Evolutionary conservation across 306 rosid species (phyloP).

Genomic region (Cicer chorassanicum): DNA sequence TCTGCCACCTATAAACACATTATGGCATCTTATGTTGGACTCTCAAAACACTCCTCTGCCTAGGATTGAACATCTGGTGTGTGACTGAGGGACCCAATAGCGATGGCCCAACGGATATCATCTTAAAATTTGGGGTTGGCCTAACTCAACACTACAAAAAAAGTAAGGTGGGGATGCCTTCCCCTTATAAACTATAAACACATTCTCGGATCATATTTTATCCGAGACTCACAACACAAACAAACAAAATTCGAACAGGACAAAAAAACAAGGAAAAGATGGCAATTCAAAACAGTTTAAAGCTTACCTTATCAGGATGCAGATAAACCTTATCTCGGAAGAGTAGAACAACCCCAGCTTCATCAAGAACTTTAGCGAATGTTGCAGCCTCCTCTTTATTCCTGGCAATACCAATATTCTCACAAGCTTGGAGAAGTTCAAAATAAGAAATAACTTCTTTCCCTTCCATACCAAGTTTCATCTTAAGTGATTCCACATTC

Average conservation of each 20-base stretch:
- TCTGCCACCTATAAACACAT: too few relatives aligned
- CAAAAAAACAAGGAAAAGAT: conserved; percentile 16
- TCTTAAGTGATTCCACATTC: conserved; percentile 79
- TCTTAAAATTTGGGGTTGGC: too few relatives aligned
- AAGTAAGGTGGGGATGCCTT: too few relatives aligned
- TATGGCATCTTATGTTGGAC: too few relatives aligned
- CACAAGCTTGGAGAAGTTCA: conserved; percentile 79
- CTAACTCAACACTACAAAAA: too few relatives aligned
- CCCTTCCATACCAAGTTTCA: conserved; percentile 71
- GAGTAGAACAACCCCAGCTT: conserved; percentile 88
- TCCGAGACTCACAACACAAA: background rate
- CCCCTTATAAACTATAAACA: too few relatives aligned
- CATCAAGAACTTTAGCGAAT: conserved; percentile 82
- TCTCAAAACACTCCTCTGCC: too few relatives aligned
- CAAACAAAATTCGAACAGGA: conserved; percentile 7
- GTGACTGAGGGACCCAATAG: too few relatives aligned
- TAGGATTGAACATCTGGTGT: too few relatives aligned
- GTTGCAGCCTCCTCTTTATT: conserved; percentile 69
- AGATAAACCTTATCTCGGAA: conserved; percentile 91
- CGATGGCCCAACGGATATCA: too few relatives aligned
- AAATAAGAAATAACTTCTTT: conserved; percentile 70
- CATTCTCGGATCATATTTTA: too few relatives aligned
- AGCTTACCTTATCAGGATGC: conserved; percentile 83
- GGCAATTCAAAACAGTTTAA: background rate
- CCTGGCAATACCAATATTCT: conserved; percentile 80